Evolutionary conservation across 495 filamentous ascomycete genomes (phyloP).

Genomic region (Aspergillus sclerotioniger): DNA sequence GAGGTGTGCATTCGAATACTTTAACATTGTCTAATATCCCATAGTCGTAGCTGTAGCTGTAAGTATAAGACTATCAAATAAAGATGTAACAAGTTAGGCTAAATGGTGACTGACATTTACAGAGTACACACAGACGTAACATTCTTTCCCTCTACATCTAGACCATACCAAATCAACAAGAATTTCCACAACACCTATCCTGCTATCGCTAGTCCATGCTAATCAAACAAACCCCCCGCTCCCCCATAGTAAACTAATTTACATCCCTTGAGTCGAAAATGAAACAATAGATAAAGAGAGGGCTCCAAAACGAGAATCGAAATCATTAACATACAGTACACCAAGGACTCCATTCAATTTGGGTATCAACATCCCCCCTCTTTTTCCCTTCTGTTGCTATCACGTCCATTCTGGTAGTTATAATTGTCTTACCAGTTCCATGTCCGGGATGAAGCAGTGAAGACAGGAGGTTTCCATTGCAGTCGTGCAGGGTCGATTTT

Average conservation of each 20-base stretch:
- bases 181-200: background rate
- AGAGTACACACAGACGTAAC: background rate
- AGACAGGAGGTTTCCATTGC: constrained; percentile 94
- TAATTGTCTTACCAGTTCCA: constrained; percentile 80
- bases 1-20: constrained; percentile 1
- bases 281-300: background rate
- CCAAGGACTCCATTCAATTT: background rate
- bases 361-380: background rate
- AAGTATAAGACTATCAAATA: background rate
- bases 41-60: background rate
- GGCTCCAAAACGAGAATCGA: background rate
- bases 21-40: background rate
- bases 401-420: background rate
- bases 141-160: background rate
- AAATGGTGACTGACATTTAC: no score
- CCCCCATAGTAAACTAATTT: background rate
- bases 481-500: constrained; percentile 74
- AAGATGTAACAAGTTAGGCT: background rate
- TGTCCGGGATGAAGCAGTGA: constrained; percentile 81
- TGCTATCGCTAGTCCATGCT: constrained; percentile 1
- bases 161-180: background rate
- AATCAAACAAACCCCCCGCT: background rate
- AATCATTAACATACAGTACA: background rate
- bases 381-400: background rate
- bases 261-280: background rate